Percentiles rank a stretch among this genome's conserved stretches.
These are phyloP conservation scores for Acidiella bohemica DNA, from an alignment of 495 filamentous ascomycete genomes.

Conservation along the genomic window DNA sequence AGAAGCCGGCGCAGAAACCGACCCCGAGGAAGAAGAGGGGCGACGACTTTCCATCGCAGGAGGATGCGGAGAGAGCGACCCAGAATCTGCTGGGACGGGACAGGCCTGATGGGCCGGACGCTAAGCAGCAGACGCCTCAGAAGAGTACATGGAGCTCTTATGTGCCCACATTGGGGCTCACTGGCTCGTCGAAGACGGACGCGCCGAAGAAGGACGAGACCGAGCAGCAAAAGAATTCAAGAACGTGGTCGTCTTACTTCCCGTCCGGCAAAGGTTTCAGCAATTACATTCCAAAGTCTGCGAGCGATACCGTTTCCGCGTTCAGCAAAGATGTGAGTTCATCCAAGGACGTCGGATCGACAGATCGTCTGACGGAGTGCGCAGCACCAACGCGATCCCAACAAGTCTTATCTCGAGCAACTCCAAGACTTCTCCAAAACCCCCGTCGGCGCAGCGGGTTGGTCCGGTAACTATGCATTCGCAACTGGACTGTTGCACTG, in stretches of 20 bases:
- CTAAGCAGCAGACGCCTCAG: conserved; percentile 8
- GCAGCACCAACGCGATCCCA: conserved; percentile 25
- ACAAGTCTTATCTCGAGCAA: conserved; percentile 30
- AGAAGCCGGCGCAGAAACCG: conserved; percentile 6
- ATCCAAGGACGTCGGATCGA: not conserved
- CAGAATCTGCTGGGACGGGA: conserved; percentile 9
- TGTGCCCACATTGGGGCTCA: conserved; percentile 11
- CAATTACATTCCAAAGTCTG: conserved; percentile 22
- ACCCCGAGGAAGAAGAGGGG: conserved; percentile 14
- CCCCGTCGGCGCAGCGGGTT: conserved; percentile 28
- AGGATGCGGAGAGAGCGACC: conserved; percentile 18
- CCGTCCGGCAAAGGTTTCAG: conserved; percentile 28
- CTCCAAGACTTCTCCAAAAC: conserved; percentile 32
- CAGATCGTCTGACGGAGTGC: not conserved
- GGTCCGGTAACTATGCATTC: conserved; percentile 15
- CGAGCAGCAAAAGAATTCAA: conserved; percentile 22
- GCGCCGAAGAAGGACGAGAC: conserved; percentile 17
- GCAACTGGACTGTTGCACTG: conserved; percentile 1
- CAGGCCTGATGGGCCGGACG: not conserved
- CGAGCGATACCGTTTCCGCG: conserved; percentile 18
- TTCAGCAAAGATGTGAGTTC: conserved; percentile 13
- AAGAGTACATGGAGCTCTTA: conserved; percentile 20
- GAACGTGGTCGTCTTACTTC: conserved; percentile 27
- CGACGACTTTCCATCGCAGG: conserved; percentile 14
- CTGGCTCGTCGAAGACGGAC: conserved; percentile 3